Base-by-base conservation (phyloP, 768 basidiomycete genomes). In the Aureoboletus auriporus region DNA sequence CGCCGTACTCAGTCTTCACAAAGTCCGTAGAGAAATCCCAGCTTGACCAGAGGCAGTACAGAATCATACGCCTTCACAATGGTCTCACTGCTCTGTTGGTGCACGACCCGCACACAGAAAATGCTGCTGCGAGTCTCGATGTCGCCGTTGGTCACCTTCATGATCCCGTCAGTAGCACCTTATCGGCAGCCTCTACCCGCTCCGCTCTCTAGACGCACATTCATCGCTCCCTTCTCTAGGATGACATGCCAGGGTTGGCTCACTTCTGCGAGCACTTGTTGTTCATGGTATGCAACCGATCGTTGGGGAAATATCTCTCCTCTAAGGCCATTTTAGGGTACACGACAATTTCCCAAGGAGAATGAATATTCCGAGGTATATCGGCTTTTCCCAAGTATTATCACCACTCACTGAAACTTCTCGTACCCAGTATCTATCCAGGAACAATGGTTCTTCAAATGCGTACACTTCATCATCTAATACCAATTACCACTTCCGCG, bases 241-340 rank as follows among this genome's bases (percentile, higher is more conserved):
- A 79, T 63, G 92, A 95, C 62, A 87, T 93, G 79, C 93, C 89
- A 9, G 93, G 93, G 10, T 76, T 94, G 38, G 93, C 93, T 41
- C 92, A 95, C 67, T 94, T 94, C 63, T 94, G 93, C 70, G 95
- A 99, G 65, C 95, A 99, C 67, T 64, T 99, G 42, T 69, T 96
- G 52, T 99, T 99, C 69, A 91, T 99, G 84, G 94, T 93, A 58
- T 52, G 83, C 66, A 8, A 29, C 6, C 30, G 30, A 34, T 39
- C 30, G 8, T 38, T 34, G 12, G 23, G 10, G 1, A 39, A 13
- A 3, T 10, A 10, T 28, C 13, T 44, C 1, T 10, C 45, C 46
- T 27, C 23, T 47, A 29, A 55, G 46, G 20, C 37, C 31, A 33
- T 20, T 35, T 51, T 35, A 91, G 89, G 89, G 89, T 16, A 91